Conservation (phyloP, 2,329 filamentous ascomycete genomes). For the Fusarium irregulare region DNA sequence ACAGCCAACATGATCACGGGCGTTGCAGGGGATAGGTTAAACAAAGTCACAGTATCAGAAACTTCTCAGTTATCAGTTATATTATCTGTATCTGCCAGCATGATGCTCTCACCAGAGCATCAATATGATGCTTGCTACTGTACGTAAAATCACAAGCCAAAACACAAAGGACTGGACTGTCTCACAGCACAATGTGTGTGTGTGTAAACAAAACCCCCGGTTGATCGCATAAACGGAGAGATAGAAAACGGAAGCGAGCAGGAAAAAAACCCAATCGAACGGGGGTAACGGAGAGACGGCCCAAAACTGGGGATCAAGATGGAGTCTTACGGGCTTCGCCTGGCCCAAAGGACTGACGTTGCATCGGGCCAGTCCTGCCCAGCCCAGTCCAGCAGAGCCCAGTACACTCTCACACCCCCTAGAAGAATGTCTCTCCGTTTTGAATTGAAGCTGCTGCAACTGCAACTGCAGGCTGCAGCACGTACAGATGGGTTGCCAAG, state of each 20-base stretch:
- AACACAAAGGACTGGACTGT: neutral
- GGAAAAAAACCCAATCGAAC: constrained; percentile 1
- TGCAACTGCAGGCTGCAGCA: neutral
- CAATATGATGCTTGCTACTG: neutral
- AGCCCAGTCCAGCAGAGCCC: neutral
- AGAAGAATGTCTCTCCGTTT: constrained; percentile 9
- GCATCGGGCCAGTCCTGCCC: constrained; percentile 29
- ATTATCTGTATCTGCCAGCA: neutral
- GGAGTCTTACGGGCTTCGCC: constrained; percentile 37
- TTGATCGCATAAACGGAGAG: constrained; percentile 32
- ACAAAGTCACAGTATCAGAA: neutral
- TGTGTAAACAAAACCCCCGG: constrained; percentile 21
- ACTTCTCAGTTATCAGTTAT: neutral
- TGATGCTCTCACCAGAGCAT: neutral
- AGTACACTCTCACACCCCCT: constrained; percentile 4
- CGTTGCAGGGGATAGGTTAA: neutral
- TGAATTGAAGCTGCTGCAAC: neutral
- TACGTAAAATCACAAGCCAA: constrained; percentile 10
- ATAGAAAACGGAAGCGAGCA: constrained; percentile 33
- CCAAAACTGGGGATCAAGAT: constrained; percentile 15
- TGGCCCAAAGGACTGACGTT: constrained; percentile 37
- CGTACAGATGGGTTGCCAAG: constrained; percentile 5
- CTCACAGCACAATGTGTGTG: neutral
- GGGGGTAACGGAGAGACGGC: constrained; percentile 35
- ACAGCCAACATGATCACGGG: constrained; percentile 11